Conservation (phyloP, 2,329 filamentous ascomycete genomes). For the Alternaria sp. region DNA sequence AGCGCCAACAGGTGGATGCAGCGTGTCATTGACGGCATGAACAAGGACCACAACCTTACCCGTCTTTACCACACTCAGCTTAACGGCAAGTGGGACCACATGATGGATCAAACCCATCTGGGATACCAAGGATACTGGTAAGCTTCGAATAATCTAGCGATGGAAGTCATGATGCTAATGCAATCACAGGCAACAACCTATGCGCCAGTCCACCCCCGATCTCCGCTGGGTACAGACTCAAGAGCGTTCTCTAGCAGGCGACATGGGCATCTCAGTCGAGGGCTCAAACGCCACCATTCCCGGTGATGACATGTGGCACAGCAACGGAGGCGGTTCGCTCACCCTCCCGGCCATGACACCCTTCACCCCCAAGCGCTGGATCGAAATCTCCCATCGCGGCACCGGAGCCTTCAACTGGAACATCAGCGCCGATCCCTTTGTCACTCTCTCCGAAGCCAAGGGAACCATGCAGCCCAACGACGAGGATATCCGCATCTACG, state of each 20-base stretch:
- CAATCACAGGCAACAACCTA: conserved; percentile 68
- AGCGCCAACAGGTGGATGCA: conserved; percentile 49
- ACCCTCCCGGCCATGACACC: conserved; percentile 41
- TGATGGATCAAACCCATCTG: conserved; percentile 51
- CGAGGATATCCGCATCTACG: conserved; percentile 44
- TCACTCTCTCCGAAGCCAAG: conserved; percentile 41
- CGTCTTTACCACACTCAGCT: conserved; percentile 44
- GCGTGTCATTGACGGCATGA: conserved; percentile 46
- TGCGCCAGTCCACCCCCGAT: conserved; percentile 70
- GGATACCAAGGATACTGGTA: conserved; percentile 50
- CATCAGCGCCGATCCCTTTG: conserved; percentile 46
- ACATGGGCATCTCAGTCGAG: conserved; percentile 69
- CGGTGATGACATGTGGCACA: conserved; percentile 69
- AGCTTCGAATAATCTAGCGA: conserved; percentile 37
- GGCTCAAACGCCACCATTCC: conserved; percentile 71
- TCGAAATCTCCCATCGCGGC: conserved; percentile 47
- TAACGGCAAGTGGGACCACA: conserved; percentile 50
- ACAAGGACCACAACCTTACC: conserved; percentile 46
- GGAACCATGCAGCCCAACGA: conserved; percentile 40
- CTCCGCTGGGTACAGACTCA: conserved; percentile 65
- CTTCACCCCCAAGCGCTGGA: conserved; percentile 43
- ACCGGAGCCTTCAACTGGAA: conserved; percentile 43
- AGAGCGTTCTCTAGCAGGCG: conserved; percentile 65
- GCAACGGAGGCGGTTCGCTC: conserved; percentile 50
- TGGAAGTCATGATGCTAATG: not conserved